Base-by-base conservation (phyloP, 2,329 filamentous ascomycete species). In the Kalmusia sp. region DNA sequence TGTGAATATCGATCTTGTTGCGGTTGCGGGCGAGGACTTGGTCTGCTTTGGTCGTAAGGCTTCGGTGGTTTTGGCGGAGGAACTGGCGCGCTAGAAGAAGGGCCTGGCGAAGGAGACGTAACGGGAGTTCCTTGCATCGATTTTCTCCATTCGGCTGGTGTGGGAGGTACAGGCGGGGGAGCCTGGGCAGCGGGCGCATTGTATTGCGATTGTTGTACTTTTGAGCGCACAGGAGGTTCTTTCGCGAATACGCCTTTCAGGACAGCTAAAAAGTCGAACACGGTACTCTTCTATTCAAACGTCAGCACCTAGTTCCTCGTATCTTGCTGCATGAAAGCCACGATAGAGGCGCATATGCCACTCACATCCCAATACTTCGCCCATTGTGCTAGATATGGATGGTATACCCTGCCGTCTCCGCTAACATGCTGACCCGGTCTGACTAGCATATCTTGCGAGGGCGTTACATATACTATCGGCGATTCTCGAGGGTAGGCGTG, bases 361-460 rank as follows among this genome's bases (percentile, higher is more conserved):
- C 90, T 79, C 75, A 96, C 91, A 85, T 96, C 91, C 90, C 91
- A 95, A 64, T 90, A 93, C 61, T 91, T 87, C 27, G 83, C 80
- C 95, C 95, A 99, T 57, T 92, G 88, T 27, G 92, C 91, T 40
- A 99, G 80, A 73, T 98, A 99, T 31, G 95, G 95, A 72, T 99
- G 95, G 72, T 98, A 99, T 59, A 98, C 86, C 71, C 91, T 88
- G 22, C 95, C 95, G 68, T 98, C 93, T 4, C 91, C 87, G 68
- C 95, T 92, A 55, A 99, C 92, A 79, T 99, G 92, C 71, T 99
- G 95, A 0, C 95, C 95, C 1, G 93, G 92, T 17, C 93, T 85
- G 35, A 99, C 88, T 61, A 90, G 78, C 92, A 99, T 98, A 59
- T 87, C 90, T 61, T 91, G 88, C 4, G 90, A 91, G 2, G 95